phyloP scores from a whole-genome alignment of 2,329 filamentous ascomycete genomes.

The Thyridium curvatum region DNA sequence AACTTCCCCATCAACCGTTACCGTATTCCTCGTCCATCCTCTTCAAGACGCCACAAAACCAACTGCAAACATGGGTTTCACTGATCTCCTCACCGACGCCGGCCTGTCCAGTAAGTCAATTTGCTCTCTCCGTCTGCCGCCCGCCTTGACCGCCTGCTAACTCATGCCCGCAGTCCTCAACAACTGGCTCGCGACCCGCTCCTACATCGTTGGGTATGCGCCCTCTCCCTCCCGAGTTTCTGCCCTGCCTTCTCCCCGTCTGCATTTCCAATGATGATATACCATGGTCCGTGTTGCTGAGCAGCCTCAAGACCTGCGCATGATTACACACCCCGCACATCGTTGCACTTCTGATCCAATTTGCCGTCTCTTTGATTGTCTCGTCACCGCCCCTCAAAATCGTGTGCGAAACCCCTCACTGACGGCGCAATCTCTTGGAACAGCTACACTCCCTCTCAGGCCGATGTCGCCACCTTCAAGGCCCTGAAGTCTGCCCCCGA shows the following conservation, averaged over 20 bases:
- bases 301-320: constrained; percentile 75
- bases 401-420: no score
- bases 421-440: neutral
- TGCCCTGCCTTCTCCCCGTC: constrained; percentile 8
- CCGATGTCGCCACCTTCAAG: constrained; percentile 95
- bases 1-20: no score
- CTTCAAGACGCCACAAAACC: no score
- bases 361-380: neutral
- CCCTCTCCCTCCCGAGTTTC: neutral
- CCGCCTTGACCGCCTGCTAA: constrained; percentile 1
- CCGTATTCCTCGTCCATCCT: no score
- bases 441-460: constrained; percentile 70
- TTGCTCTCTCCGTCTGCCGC: constrained; percentile 1
- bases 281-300: constrained; percentile 80
- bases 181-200: constrained; percentile 60
- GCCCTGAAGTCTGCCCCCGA: constrained; percentile 70
- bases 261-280: constrained; percentile 56
- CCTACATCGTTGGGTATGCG: constrained; percentile 75
- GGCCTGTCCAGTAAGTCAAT: constrained; percentile 16
- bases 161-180: constrained; percentile 44
- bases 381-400: neutral
- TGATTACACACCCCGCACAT: constrained; percentile 33
- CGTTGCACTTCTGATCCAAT: constrained; percentile 10
- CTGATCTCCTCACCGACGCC: constrained; percentile 19
- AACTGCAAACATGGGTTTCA: constrained; percentile 17